Conservation (phyloP, 106 monocot genomes). For the Platanthera zijinensis region DNA sequence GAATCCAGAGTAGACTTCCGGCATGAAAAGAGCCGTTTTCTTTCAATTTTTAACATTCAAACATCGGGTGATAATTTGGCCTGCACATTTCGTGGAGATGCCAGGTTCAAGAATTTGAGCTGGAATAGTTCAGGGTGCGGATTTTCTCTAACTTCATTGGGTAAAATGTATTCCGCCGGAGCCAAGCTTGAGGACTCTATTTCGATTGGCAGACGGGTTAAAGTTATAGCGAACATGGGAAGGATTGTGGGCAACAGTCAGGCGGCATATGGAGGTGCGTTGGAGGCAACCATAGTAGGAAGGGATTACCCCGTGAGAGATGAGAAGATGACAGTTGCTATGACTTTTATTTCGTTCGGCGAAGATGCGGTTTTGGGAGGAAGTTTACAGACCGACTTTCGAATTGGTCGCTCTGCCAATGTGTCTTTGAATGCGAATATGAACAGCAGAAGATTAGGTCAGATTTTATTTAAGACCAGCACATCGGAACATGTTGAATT, state of each 20-base stretch:
- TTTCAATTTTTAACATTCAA: slow-evolving; percentile 53
- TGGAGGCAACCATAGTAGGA: slow-evolving; percentile 56
- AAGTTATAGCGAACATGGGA: slow-evolving; percentile 40
- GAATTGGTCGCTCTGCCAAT: slow-evolving; percentile 33
- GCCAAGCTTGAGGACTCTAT: slow-evolving; percentile 72
- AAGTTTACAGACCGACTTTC: slow-evolving; percentile 58
- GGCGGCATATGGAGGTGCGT: slow-evolving; percentile 51
- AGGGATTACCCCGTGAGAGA: slow-evolving; percentile 83
- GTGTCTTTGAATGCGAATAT: slow-evolving; percentile 55
- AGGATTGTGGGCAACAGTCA: slow-evolving; percentile 39
- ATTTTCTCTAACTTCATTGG: slow-evolving; percentile 54
- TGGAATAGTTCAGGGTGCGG: slow-evolving; percentile 48
- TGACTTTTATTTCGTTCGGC: slow-evolving; percentile 45
- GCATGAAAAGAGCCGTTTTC: slow-evolving; percentile 17
- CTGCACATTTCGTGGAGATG: slow-evolving; percentile 48
- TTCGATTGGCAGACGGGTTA: slow-evolving; percentile 39
- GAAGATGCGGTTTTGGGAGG: slow-evolving; percentile 66
- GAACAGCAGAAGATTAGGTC: slow-evolving; percentile 62
- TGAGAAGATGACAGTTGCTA: slow-evolving; percentile 41
- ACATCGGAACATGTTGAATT: slow-evolving; percentile 53
- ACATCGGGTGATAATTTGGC: slow-evolving; percentile 49
- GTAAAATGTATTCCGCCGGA: slow-evolving; percentile 37
- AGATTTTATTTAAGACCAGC: slow-evolving; percentile 42
- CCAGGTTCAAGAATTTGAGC: slow-evolving; percentile 25
- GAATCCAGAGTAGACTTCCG: slow-evolving; percentile 38